A percentile compares a stretch with the other conserved stretches of the same genome.
Evolutionary conservation across 306 rosid species (phyloP).

Genomic region (Parietaria judaica): DNA sequence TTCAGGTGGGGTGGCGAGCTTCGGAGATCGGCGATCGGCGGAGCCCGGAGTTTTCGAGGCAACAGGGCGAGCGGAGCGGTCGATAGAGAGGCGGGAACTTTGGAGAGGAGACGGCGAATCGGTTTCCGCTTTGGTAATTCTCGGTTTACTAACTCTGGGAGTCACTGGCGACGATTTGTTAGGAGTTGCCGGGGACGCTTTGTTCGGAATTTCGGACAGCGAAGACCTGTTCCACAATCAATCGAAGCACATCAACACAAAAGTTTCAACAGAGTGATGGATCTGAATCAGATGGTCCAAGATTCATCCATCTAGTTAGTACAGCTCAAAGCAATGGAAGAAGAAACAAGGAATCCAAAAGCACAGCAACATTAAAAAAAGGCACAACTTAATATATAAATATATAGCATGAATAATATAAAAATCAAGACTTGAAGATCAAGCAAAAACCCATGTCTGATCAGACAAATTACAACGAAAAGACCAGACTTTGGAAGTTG

Average conservation of each 20-base stretch:
- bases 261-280: constrained; percentile 10
- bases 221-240: constrained; percentile 54
- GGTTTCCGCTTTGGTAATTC: constrained; percentile 55
- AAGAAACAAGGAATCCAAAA: neutral
- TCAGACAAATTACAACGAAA: neutral
- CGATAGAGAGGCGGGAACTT: constrained; percentile 56
- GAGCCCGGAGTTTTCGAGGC: constrained; percentile 44
- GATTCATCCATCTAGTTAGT: neutral
- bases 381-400: neutral
- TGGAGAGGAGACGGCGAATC: constrained; percentile 72
- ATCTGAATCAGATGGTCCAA: constrained; percentile 34
- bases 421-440: too few relatives aligned
- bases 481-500: constrained; percentile 7
- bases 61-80: constrained; percentile 68
- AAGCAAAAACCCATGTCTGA: too few relatives aligned
- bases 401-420: neutral
- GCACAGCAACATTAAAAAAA: neutral
- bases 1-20: constrained; percentile 61
- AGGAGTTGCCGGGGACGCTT: constrained; percentile 23
- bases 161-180: constrained; percentile 70
- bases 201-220: constrained; percentile 28
- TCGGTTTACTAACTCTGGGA: constrained; percentile 65
- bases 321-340: constrained; percentile 16
- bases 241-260: constrained; percentile 3
- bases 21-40: constrained; percentile 58